Evolutionary conservation across 225 moss, liverwort and hornwort genomes (phyloP), one percentile per base, ranked within the genome.

Genomic region (Pseudoscleropodium purum): DNA sequence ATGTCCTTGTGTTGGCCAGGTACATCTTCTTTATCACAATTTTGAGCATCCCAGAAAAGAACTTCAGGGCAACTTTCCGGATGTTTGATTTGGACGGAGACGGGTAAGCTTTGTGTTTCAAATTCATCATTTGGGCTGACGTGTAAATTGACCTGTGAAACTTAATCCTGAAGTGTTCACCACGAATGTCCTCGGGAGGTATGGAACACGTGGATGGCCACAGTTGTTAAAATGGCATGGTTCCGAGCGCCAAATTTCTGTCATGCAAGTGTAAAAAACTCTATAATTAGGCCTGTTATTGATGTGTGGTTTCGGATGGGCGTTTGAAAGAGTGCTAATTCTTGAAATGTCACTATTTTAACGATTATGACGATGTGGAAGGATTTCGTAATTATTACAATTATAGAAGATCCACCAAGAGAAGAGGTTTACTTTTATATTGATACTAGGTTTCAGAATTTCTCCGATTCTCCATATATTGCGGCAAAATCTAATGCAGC

Each of bases 1-100:
- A 31, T 80, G 41, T 70, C 67, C 24, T 57, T 92, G 61, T 82
- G 56, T 30, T 91, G 79, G 37, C 75, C 95, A 98, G 98, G 92
- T 98, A 97, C 80, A 96, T 97, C 37, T 97, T 97, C 83, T 97
- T 98, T n/a, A 90, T 93, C 69, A 97, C 96, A 70, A 87, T 98
- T n/a, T 88, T 98, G 67, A 94, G 95, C 91, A 96, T 98, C 70
- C 94, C 97, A 19, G 96, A 95, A 85, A 94, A 94, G n/a, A 92
- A 92, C 85, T 97, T 98, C 90, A 94, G 61, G 81, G 88, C 96
- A 79, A 96, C 96, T 69, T 98, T 98, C 84, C 95, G 96, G 91
- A 98, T 96, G 95, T 96, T 96, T 79, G 98, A 98, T 91, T 89
- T 94, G 79, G 92, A 98, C 90, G 96, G 92, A 84, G 92, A 96